Conservation (phyloP, 495 filamentous ascomycete genomes). For the Achaetomiella virescens region DNA sequence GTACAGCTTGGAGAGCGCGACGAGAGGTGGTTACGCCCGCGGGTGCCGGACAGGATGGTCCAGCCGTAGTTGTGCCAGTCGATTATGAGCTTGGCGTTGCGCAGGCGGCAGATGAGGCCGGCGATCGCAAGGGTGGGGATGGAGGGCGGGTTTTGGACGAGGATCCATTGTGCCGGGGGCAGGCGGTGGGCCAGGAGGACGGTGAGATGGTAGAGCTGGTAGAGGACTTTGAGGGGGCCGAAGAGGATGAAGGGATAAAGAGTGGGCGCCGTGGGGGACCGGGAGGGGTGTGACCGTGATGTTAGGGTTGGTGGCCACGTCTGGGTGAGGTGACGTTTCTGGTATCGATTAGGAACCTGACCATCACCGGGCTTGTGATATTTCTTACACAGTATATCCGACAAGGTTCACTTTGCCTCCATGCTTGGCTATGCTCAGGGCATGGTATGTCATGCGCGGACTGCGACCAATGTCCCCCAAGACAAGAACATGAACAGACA, state of each 20-base stretch:
- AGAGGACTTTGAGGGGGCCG: constrained; percentile 80
- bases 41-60: constrained; percentile 72
- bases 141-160: constrained; percentile 92
- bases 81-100: constrained; percentile 76
- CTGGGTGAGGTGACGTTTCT: constrained; percentile 59
- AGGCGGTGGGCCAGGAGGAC: constrained; percentile 65
- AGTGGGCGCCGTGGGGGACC: constrained; percentile 25
- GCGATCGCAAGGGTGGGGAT: constrained; percentile 84
- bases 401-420: constrained; percentile 77
- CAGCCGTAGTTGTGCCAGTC: constrained; percentile 99
- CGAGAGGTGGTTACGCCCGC: constrained; percentile 66
- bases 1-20: constrained; percentile 66
- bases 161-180: constrained; percentile 66
- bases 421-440: constrained; percentile 80
- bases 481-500: constrained; percentile 77
- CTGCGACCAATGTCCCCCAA: constrained; percentile 96
- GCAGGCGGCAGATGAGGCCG: constrained; percentile 63
- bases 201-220: constrained; percentile 67
- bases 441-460: constrained; percentile 98
- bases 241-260: constrained; percentile 57
- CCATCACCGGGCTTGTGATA: not conserved
- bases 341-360: not conserved
- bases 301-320: constrained; percentile 55
- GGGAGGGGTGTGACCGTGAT: constrained; percentile 50
- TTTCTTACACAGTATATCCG: constrained; percentile 70